Percentiles rank a stretch among this genome's conserved stretches.
phyloP scores from a whole-genome alignment of 106 monocot genomes.

The Narthecium ossifragum region DNA sequence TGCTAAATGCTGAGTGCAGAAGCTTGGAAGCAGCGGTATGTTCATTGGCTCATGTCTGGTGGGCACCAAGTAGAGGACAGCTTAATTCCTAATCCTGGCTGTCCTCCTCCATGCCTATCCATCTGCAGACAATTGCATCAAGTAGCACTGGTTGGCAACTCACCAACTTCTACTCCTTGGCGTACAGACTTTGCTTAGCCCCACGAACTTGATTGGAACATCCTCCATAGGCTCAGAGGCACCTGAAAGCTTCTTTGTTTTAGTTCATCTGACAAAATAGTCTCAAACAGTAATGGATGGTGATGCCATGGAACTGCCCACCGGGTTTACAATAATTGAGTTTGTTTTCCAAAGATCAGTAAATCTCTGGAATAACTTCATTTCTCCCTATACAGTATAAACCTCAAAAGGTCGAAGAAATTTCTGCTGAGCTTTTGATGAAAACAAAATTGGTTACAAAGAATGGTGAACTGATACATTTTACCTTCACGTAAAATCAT shows the following conservation, averaged over 20 bases:
- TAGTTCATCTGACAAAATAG: neutral
- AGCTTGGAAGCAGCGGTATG: neutral
- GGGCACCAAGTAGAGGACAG: neutral
- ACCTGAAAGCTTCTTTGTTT: neutral
- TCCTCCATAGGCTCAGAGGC: neutral
- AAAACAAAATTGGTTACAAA: constrained; percentile 16
- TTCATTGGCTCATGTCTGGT: neutral
- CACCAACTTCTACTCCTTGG: neutral
- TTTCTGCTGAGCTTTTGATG: too few species aligned
- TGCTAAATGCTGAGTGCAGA: too few species aligned
- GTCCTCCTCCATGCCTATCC: neutral
- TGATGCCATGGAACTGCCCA: too few species aligned
- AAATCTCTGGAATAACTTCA: too few species aligned
- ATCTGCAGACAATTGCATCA: neutral
- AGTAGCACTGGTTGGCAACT: neutral
- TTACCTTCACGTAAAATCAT: constrained; percentile 15
- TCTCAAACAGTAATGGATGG: too few species aligned
- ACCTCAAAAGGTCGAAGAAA: too few species aligned
- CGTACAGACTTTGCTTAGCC: too few species aligned
- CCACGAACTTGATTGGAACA: too few species aligned
- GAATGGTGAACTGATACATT: constrained; percentile 14
- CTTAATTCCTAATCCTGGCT: neutral
- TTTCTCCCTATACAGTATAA: too few species aligned
- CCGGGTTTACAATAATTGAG: neutral
- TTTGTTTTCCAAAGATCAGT: neutral